Conservation (phyloP, 1,139 yeast genomes). For the Debaryomyces sp. region DNA sequence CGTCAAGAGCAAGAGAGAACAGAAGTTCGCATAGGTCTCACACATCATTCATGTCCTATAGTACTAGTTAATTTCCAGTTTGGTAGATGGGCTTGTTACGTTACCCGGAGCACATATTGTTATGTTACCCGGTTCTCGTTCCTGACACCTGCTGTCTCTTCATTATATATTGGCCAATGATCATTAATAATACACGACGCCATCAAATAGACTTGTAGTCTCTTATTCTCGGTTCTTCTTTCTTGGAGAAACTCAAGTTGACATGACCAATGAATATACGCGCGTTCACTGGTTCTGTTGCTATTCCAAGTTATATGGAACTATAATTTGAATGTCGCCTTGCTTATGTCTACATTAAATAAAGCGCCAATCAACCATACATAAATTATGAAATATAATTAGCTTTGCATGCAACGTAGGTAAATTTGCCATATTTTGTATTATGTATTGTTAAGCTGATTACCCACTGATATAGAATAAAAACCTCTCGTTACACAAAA, state of each 20-base stretch:
- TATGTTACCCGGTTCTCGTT: not conserved
- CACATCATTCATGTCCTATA: not conserved
- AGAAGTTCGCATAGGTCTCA: conserved; percentile 31
- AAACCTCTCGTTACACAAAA: conserved; percentile 6
- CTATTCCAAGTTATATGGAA: not conserved
- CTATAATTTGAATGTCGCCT: not conserved
- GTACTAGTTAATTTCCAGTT: not conserved
- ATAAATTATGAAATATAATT: not conserved
- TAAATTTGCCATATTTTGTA: not conserved
- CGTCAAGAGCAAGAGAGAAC: conserved; percentile 52
- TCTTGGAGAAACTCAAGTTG: not conserved
- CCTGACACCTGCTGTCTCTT: not conserved
- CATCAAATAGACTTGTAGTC: not conserved
- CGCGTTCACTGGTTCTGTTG: not conserved
- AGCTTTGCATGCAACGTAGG: not conserved
- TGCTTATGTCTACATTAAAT: not conserved
- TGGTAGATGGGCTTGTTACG: not conserved
- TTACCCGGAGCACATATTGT: not conserved
- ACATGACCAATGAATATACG: not conserved
- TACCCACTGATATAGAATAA: not conserved
- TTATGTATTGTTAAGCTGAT: not conserved
- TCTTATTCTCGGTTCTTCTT: not conserved
- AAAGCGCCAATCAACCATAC: not conserved
- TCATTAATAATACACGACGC: not conserved
- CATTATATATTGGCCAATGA: not conserved